Evolutionary conservation across 176 grass and related monocot species (phyloP).

Genomic region (Oropetium thomaeum): DNA sequence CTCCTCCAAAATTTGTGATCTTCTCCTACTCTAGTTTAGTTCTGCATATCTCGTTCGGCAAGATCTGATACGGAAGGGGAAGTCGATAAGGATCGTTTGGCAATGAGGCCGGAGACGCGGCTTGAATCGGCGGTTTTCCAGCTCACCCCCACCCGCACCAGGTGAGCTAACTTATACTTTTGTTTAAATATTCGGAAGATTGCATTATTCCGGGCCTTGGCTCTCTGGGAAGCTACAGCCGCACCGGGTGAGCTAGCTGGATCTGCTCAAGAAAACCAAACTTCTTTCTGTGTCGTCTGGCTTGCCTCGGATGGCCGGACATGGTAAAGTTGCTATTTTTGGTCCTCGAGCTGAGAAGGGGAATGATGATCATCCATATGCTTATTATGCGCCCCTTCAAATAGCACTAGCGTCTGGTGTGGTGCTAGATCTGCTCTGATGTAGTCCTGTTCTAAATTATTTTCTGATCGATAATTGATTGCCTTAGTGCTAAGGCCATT

Average conservation of each 20-base stretch:
- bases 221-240: no score
- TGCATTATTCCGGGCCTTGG: no score
- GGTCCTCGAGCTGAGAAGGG: background rate
- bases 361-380: background rate
- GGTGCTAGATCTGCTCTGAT: conserved; percentile 9
- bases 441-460: background rate
- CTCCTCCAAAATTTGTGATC: conserved; percentile 5
- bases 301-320: background rate
- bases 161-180: conserved; percentile 50
- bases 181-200: no score
- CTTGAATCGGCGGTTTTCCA: conserved; percentile 94
- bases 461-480: background rate
- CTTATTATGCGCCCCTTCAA: background rate
- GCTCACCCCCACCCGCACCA: conserved; percentile 96
- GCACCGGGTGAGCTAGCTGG: conserved; percentile 62
- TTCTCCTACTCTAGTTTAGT: background rate
- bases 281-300: background rate
- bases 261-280: conserved; percentile 33
- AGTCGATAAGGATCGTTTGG: background rate
- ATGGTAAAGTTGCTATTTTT: background rate
- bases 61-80: conserved; percentile 39
- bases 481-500: background rate
- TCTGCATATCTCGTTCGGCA: conserved; percentile 2
- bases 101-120: conserved; percentile 79
- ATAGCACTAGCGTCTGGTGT: background rate